Percentiles rank a stretch among this genome's conserved stretches.
Conservation (phyloP, 2,329 filamentous ascomycete species). For the Trichoderma sp. region DNA sequence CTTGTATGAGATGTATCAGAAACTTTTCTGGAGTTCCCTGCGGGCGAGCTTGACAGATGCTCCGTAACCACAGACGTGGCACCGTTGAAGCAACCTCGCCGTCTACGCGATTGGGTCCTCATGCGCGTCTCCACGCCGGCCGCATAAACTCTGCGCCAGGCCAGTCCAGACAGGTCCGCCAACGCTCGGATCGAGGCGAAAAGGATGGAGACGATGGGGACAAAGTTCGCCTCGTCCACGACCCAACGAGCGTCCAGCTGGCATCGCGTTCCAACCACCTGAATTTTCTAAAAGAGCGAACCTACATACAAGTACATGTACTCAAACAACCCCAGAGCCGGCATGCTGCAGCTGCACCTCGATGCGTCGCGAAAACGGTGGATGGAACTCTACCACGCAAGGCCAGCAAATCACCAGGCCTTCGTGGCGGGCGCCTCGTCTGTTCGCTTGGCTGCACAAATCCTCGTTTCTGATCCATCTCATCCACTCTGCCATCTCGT, state of each 20-base stretch:
- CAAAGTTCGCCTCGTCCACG: not conserved
- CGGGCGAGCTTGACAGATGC: constrained; percentile 9
- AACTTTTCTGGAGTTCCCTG: constrained; percentile 6
- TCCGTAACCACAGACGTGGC: constrained; percentile 18
- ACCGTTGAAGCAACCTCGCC: constrained; percentile 15
- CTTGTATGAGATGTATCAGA: constrained; percentile 6
- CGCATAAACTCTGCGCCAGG: not conserved
- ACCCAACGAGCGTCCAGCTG: not conserved
- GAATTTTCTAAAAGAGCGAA: not conserved
- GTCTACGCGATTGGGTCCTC: constrained; percentile 17
- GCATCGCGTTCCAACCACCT: not conserved
- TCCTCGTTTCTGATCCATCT: not conserved
- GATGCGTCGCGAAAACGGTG: not conserved
- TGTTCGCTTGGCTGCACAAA: constrained; percentile 1
- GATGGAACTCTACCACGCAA: constrained; percentile 9
- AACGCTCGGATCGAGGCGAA: not conserved
- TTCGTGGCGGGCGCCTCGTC: constrained; percentile 13
- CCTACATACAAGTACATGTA: not conserved
- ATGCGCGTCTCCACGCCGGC: constrained; percentile 12
- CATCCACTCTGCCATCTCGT: constrained; percentile 1
- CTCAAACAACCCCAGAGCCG: not conserved
- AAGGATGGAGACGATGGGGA: not conserved
- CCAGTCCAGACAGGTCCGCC: not conserved
- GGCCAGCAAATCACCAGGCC: constrained; percentile 4
- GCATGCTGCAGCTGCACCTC: not conserved